phyloP scores from a whole-genome alignment of 2,329 filamentous ascomycete genomes.

The Iodosphaeria phyllophila region DNA sequence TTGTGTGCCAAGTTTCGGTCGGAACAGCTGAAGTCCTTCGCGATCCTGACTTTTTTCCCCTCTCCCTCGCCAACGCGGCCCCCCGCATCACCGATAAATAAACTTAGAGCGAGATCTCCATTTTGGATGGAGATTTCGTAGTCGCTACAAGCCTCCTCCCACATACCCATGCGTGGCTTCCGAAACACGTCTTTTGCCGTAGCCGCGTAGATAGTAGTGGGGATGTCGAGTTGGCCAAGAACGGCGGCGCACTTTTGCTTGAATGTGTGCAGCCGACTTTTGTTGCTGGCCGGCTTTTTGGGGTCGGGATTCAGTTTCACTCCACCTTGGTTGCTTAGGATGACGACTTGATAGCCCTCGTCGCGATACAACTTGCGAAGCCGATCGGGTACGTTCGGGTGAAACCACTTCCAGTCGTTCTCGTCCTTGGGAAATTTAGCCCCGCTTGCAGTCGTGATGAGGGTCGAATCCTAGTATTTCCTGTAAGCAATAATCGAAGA shows the following conservation, averaged over 20 bases:
- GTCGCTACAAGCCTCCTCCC: conserved; percentile 43
- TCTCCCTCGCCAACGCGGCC: conserved; percentile 35
- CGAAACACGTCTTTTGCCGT: conserved; percentile 66
- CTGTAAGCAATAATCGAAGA: conserved; percentile 1
- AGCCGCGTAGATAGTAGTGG: conserved; percentile 69
- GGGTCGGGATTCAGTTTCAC: conserved; percentile 55
- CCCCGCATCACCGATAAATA: conserved; percentile 83
- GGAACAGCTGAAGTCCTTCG: conserved; percentile 46
- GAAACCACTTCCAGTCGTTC: conserved; percentile 91
- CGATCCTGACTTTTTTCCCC: conserved; percentile 7
- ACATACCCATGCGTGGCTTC: conserved; percentile 83
- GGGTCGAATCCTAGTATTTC: conserved; percentile 54
- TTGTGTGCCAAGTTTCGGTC: conserved; percentile 74
- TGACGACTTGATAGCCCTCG: conserved; percentile 56
- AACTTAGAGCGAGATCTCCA: conserved; percentile 51
- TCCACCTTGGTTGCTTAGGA: conserved; percentile 81
- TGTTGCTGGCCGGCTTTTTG: conserved; percentile 39
- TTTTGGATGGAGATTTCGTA: conserved; percentile 35
- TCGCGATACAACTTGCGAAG: conserved; percentile 46
- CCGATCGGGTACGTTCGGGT: conserved; percentile 45
- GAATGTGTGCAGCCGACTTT: conserved; percentile 56
- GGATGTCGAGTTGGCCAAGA: conserved; percentile 53
- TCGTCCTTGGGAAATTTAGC: conserved; percentile 56
- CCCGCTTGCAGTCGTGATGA: conserved; percentile 65
- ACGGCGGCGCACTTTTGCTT: conserved; percentile 62